phyloP scores from a whole-genome alignment of 83 land plant genomes.

The Diphasiastrum complanatum region DNA sequence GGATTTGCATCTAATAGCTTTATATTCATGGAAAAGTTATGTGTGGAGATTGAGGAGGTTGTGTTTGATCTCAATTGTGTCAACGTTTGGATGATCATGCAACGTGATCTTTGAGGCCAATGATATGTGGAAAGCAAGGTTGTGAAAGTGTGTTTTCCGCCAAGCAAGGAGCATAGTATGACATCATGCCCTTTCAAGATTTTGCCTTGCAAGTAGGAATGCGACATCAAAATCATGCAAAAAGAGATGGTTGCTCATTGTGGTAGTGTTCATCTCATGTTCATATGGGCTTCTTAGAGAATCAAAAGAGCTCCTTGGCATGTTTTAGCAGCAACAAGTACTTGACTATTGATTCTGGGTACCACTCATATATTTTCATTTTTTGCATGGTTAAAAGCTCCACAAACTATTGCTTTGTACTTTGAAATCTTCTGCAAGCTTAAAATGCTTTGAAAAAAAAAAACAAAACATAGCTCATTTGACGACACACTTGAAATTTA shows the following conservation, averaged over 20 bases:
- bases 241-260: conserved; percentile 27
- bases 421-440: too few relatives aligned
- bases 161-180: conserved; percentile 18
- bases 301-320: too few relatives aligned
- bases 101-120: conserved; percentile 21
- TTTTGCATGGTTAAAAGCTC: too few relatives aligned
- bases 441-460: too few relatives aligned
- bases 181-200: conserved; percentile 26
- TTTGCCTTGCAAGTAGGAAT: conserved; percentile 21
- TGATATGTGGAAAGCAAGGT: conserved; percentile 22
- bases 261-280: conserved; percentile 29
- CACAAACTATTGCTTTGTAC: too few relatives aligned
- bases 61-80: conserved; percentile 16
- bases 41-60: conserved; percentile 19
- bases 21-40: conserved; percentile 10
- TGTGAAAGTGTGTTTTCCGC: conserved; percentile 27
- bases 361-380: too few relatives aligned
- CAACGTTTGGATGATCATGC: conserved; percentile 15
- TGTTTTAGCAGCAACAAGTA: too few relatives aligned
- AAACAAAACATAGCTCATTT: too few relatives aligned
- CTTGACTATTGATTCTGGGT: too few relatives aligned
- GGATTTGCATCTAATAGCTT: conserved; percentile 22
- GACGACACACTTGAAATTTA: too few relatives aligned
- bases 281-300: neutral
- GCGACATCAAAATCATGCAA: conserved; percentile 10